Evolutionary conservation across 176 grass and related monocot genomes (phyloP).

Genomic region (Zoysia pacifica): DNA sequence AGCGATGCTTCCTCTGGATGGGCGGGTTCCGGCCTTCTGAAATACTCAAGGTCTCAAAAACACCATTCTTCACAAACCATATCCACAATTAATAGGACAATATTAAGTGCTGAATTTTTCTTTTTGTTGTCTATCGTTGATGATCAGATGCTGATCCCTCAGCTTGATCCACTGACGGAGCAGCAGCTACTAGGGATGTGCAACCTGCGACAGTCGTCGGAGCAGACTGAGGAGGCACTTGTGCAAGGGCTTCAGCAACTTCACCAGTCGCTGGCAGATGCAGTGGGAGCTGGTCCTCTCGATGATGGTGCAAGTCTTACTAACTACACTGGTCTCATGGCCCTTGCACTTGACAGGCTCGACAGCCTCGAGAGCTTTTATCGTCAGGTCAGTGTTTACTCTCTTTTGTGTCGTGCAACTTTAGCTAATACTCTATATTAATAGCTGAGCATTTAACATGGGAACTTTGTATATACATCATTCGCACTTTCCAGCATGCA

Average conservation of each 20-base stretch:
- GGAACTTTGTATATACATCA: slow-evolving; percentile 39
- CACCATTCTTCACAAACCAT: background rate
- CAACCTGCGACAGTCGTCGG: slow-evolving; percentile 72
- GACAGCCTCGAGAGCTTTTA: slow-evolving; percentile 75
- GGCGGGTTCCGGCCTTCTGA: slow-evolving; percentile 91
- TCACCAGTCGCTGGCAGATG: slow-evolving; percentile 58
- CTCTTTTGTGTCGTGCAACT: background rate
- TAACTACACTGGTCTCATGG: slow-evolving; percentile 69
- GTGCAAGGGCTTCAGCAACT: slow-evolving; percentile 74
- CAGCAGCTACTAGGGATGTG: slow-evolving; percentile 78
- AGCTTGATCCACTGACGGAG: slow-evolving; percentile 80
- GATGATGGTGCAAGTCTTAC: slow-evolving; percentile 47
- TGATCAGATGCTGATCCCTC: slow-evolving; percentile 78
- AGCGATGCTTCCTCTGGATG: slow-evolving; percentile 97
- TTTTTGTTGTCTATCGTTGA: background rate
- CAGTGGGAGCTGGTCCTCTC: slow-evolving; percentile 60
- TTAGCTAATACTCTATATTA: background rate
- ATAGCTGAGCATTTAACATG: slow-evolving; percentile 7
- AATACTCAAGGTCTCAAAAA: slow-evolving; percentile 61
- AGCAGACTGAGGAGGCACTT: slow-evolving; percentile 86
- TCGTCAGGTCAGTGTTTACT: slow-evolving; percentile 57
- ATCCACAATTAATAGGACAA: background rate
- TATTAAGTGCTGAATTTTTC: background rate
- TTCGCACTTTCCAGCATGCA: slow-evolving; percentile 45
- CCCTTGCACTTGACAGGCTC: slow-evolving; percentile 64